These are phyloP conservation scores for Mortierella sp. DNA, from an alignment of 371 early-diverging fungal genomes.

Conservation along the genomic window DNA sequence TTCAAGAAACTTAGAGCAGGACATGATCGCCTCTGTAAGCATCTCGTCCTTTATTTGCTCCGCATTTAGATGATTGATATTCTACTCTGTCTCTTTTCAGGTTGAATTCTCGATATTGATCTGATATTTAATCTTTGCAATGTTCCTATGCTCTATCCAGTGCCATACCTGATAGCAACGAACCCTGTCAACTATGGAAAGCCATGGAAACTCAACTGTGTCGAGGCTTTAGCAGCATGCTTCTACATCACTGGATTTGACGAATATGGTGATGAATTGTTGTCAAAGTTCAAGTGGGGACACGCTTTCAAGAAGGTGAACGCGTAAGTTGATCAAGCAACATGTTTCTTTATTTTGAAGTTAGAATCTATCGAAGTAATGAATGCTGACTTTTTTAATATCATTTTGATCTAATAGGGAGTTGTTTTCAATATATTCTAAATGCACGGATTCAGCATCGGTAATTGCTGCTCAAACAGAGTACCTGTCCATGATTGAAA, in stretches of 20 bases:
- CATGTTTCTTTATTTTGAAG: background rate
- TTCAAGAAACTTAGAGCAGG: constrained; percentile 87
- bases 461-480: constrained; percentile 89
- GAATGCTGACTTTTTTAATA: background rate
- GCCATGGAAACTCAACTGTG: constrained; percentile 99
- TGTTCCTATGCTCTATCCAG: constrained; percentile 32
- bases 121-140: constrained; percentile 5
- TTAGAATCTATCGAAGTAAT: background rate
- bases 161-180: constrained; percentile 98
- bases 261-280: constrained; percentile 87
- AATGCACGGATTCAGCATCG: constrained; percentile 88
- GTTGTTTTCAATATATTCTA: constrained; percentile 82
- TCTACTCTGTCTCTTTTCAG: background rate
- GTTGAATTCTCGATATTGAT: background rate
- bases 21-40: constrained; percentile 84
- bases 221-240: constrained; percentile 98
- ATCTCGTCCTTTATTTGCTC: background rate
- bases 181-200: constrained; percentile 99
- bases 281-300: constrained; percentile 98
- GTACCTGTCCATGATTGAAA: constrained; percentile 76
- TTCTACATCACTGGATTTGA: constrained; percentile 94
- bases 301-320: constrained; percentile 93
- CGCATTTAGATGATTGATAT: constrained; percentile 10
- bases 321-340: constrained; percentile 55
- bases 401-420: constrained; percentile 61